Evolutionary conservation across 257 asterid species (phyloP), one percentile per base, ranked within the genome.

Genomic region (Parsonsia alboflavescens): DNA sequence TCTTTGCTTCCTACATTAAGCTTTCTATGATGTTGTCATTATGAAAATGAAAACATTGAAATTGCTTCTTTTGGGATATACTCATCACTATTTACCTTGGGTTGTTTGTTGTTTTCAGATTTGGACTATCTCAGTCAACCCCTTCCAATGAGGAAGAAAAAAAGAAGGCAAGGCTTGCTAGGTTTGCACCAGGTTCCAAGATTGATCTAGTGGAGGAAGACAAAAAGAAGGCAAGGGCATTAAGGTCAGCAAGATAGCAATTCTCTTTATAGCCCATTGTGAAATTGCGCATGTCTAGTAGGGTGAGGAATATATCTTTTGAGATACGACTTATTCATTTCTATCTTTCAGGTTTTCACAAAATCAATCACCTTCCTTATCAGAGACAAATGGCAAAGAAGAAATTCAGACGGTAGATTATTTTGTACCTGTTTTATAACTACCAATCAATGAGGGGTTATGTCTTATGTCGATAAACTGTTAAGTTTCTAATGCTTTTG

Each of bases 171-270:
- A 88, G 98, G 82, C 87, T 90, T 74, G 91, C 95, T 67, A 86
- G 98, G 88, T 90, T 93, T 79, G 91, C 89, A 30, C 71, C 92
- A 22, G 72, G 84, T 68, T 10, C 88, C 67, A 77, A 74, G 79
- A 73, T 81, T 73, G 90, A 87, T 82, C 46, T 91, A 3, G 85
- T 63, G 44, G 99, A 95, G 87, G 97, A 87, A 82, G 97, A 92
- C 48, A 95, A 95, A 83, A 95, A 81, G 90, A 95, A 95, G 89
- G 94, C 99, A 19, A 89, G 99, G 81, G 97, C 96, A 28, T 77
- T 88, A 78, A 93, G 99, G 98, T 95, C 72, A 6, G 42, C 63
- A 67, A 17, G 64, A 30, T 13, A 46, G 19, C 57, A 19, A 26
- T 67, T 24, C 24, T 46, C 13, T 16, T 19, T 4, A 15, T 11